Evolutionary conservation across 768 basidiomycete genomes (phyloP), one percentile per base, ranked within the genome.

Genomic region (Auricularia sp.): DNA sequence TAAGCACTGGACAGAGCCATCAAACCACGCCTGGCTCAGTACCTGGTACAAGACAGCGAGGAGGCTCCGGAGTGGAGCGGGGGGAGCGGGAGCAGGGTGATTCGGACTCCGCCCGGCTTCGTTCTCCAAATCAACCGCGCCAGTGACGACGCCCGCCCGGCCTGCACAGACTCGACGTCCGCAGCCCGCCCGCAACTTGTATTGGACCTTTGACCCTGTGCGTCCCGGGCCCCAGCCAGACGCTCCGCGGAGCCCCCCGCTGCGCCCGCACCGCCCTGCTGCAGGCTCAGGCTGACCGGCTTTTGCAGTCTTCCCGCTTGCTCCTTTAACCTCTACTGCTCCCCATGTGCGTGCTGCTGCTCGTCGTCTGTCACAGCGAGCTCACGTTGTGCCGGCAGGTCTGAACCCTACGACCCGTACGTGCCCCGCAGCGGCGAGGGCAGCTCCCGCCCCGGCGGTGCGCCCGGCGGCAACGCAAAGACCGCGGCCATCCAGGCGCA

Each of bases 401-500:
- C 93, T 74, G 92, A 96, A 79, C 95, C 93, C 73, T 98, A 98
- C 78, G 96, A 98, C 84, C 96, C 96, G 69, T 98, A 99, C 78
- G 83, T 98, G 67, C 94, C 95, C 68, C 88, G 91, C 71, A 85
- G 84, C 74, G 88, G 90, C 75, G 78, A 84, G 64, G 82, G 85
- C 61, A 79, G 87, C 39, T 42, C 39, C 8, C 39, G 39, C 39
- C 39, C 39, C 39, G 75, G 83, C 39, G 76, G 81, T 51, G 78
- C 73, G 36, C 73, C 77, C 67, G 76, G 77, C 39, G 73, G 72
- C 64, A 91, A 87, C 72, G 72, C 87, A 61, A 93, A 96, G 84
- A 98, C 95, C 0, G 91, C 92, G 2, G 91, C 90, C 64, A 96
- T 98, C 70, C 96, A 98, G 75, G 71, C 71, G n/a, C 94, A 98